Evolutionary conservation across 139 green algal species (phyloP), one percentile per base, ranked within the genome.

Genomic region (Chlamydomonas eustigma): DNA sequence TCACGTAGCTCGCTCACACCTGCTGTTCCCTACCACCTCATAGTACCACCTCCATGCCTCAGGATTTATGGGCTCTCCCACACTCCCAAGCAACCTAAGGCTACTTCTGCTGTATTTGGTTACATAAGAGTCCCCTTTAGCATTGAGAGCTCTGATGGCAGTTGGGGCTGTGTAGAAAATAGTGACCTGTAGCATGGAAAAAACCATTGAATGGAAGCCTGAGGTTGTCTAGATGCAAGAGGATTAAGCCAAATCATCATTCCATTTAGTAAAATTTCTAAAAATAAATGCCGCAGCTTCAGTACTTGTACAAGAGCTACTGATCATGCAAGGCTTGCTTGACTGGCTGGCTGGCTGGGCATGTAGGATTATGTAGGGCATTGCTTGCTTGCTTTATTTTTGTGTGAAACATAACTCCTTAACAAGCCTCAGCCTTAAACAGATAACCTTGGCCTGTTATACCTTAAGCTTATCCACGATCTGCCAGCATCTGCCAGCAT

Each of bases 91-190:
- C 2, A 98, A 75, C 72, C 89, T 83, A 73, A 99, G 83, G 73
- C 25, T 73, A 51, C 64, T 66, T 5, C 79, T 74, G 71, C 81
- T 51, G 80, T 84, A 74, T 75, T 78, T 74, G 8, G 51, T 80
- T 25, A 88, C 80, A 37, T 68, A 84, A n/a, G 93, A 51, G 77
- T 97, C 91, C 6, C 93, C 95, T 30, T 83, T 74, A 50, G 81
- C 78, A 88, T 97, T 94, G 72, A 98, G 90, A 8, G 87, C 80
- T 51, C 95, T 86, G 50, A 98, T 93, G 51, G 90, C 86, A 4
- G 95, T 98, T 64, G 95, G 95, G 22, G 94, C 94, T 0, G 95
- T 98, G 92, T 98, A 98, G 75, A 98, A 97, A 71, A 91, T 76
- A 25, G 79, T 90, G 24, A 96, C 85, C 79, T 85, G 76, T 30